Conservation (phyloP, 345 rosid genomes). For the Noccaea bulbosa region DNA sequence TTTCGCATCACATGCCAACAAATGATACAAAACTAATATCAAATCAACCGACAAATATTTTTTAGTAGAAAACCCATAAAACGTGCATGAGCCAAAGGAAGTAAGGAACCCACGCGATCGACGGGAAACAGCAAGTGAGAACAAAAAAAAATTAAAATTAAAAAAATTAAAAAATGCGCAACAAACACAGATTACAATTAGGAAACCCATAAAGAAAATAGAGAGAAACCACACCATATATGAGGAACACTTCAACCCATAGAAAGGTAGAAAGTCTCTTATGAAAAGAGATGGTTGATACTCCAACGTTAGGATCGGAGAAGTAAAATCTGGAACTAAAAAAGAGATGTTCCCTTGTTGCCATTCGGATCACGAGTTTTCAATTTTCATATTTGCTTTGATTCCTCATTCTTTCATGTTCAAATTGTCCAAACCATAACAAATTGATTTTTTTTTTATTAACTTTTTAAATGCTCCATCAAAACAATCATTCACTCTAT, state of each 20-base stretch:
- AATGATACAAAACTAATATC: slow-evolving; percentile 10
- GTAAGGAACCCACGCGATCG: slow-evolving; percentile 15
- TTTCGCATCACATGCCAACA: slow-evolving; percentile 12
- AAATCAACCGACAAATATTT: slow-evolving; percentile 26
- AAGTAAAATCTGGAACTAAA: too few species aligned
- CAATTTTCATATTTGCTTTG: too few species aligned
- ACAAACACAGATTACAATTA: background rate
- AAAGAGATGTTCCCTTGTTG: too few species aligned
- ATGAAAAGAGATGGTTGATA: background rate
- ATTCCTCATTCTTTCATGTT: too few species aligned
- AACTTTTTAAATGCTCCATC: too few species aligned
- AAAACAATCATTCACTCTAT: too few species aligned
- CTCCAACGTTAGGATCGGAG: too few species aligned
- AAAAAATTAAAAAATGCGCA: background rate
- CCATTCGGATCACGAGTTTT: too few species aligned
- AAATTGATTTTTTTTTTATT: too few species aligned
- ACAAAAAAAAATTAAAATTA: background rate
- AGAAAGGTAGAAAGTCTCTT: background rate
- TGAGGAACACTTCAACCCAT: slow-evolving; percentile 1
- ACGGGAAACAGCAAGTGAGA: slow-evolving; percentile 15
- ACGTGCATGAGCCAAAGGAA: slow-evolving; percentile 28
- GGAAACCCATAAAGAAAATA: background rate
- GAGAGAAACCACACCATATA: background rate
- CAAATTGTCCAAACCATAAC: too few species aligned
- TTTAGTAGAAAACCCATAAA: slow-evolving; percentile 8